Evolutionary conservation across 345 rosid species (phyloP).

Genomic region (Angophora floribunda): DNA sequence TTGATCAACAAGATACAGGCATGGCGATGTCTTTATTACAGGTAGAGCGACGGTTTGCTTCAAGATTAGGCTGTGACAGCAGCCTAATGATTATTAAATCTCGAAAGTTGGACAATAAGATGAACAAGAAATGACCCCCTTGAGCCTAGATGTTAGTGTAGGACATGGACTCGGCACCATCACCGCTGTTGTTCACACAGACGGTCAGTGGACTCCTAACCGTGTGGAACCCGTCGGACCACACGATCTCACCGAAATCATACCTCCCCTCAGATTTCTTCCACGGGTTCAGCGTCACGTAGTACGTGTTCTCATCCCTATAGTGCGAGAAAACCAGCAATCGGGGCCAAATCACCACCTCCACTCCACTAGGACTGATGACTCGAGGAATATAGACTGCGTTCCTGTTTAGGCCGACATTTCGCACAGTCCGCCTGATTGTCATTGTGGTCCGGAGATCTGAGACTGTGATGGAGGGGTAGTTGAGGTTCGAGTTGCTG

Average conservation of each 20-base stretch:
- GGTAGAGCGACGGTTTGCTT: not conserved
- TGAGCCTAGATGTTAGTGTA: not conserved
- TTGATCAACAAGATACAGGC: not conserved
- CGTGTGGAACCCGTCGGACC: constrained; percentile 50
- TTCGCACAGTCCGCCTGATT: constrained; percentile 36
- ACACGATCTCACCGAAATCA: constrained; percentile 55
- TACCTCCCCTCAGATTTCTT: constrained; percentile 38
- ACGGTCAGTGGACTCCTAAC: constrained; percentile 62
- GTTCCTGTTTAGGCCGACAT: constrained; percentile 32
- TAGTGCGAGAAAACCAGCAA: constrained; percentile 27
- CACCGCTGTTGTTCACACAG: constrained; percentile 10
- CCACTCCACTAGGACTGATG: constrained; percentile 45
- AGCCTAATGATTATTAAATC: not conserved
- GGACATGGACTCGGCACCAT: not conserved
- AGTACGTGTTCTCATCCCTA: constrained; percentile 25
- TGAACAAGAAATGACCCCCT: not conserved
- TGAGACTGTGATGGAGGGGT: constrained; percentile 51
- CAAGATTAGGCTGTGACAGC: not conserved
- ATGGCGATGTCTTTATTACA: not conserved
- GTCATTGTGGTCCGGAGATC: constrained; percentile 31
- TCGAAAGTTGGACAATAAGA: not conserved
- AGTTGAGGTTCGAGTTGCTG: constrained; percentile 35
- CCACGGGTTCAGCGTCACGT: constrained; percentile 32
- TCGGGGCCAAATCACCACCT: constrained; percentile 50
- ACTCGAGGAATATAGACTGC: constrained; percentile 23